phyloP scores from a whole-genome alignment of 805 yeast species.

The Limtongozyma cylindracea region DNA sequence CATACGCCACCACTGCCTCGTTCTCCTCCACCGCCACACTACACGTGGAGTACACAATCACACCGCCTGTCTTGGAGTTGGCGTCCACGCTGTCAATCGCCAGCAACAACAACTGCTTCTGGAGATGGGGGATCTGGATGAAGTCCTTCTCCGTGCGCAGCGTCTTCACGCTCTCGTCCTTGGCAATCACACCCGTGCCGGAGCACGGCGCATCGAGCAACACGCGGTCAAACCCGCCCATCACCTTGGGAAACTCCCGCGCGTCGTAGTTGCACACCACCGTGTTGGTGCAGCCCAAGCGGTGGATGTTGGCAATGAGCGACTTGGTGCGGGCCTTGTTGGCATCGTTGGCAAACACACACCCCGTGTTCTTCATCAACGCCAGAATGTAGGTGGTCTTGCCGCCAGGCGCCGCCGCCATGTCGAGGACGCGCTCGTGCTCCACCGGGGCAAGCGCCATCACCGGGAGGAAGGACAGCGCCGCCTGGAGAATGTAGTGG shows the following conservation, averaged over 20 bases:
- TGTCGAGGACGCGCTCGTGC: constrained; percentile 83
- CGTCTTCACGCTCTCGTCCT: constrained; percentile 85
- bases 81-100: constrained; percentile 98
- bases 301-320: constrained; percentile 87
- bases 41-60: constrained; percentile 92
- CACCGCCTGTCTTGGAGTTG: constrained; percentile 74
- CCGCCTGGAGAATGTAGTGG: constrained; percentile 93
- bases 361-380: constrained; percentile 93
- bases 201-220: constrained; percentile 97
- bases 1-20: constrained; percentile 97
- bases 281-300: constrained; percentile 90
- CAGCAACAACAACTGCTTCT: constrained; percentile 74
- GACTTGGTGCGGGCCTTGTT: constrained; percentile 93
- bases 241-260: constrained; percentile 91
- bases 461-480: constrained; percentile 91
- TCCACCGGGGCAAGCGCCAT: constrained; percentile 97
- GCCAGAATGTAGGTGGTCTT: constrained; percentile 90
- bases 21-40: constrained; percentile 96
- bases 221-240: constrained; percentile 94
- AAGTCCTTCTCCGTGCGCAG: constrained; percentile 91
- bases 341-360: constrained; percentile 92
- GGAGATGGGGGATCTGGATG: constrained; percentile 88
- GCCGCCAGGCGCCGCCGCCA: constrained; percentile 99
- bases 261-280: constrained; percentile 96
- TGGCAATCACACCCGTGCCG: constrained; percentile 97